Conservation (phyloP, 371 early-diverging fungal genomes). For the Homolaphlyctis polyrhiza region DNA sequence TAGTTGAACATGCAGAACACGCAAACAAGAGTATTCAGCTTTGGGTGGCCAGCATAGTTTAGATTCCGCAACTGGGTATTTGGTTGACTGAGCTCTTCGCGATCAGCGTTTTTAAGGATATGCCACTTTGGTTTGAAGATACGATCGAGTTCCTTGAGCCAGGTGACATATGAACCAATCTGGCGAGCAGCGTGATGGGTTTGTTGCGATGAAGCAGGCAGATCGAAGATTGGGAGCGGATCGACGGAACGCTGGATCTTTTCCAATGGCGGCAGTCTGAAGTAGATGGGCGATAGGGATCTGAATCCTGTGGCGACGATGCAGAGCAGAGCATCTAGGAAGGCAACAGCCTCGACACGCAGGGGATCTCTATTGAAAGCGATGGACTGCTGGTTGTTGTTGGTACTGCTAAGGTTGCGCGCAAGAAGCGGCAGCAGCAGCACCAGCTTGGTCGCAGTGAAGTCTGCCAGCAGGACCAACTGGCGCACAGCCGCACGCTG, state of each 20-base stretch:
- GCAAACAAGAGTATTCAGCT: neutral
- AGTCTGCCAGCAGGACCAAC: neutral
- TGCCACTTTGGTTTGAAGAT: neutral
- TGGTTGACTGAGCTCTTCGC: neutral
- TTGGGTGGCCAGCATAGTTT: neutral
- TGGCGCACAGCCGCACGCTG: neutral
- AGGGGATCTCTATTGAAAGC: neutral
- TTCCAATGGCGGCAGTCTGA: neutral
- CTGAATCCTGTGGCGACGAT: neutral
- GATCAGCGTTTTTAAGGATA: neutral
- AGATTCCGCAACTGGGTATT: neutral
- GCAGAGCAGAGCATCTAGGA: too few relatives aligned
- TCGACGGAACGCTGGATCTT: neutral
- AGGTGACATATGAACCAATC: neutral
- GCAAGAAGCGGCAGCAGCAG: neutral
- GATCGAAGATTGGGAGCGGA: too few relatives aligned
- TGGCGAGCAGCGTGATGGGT: neutral
- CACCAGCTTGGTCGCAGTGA: neutral
- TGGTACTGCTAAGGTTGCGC: too few relatives aligned
- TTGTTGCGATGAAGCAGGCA: neutral
- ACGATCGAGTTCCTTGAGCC: neutral
- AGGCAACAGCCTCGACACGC: neutral
- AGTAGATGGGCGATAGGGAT: neutral
- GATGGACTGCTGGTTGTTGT: neutral
- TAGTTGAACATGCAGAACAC: conserved; percentile 2